A percentile compares a stretch with the other conserved stretches of the same genome.
Conservation (phyloP, 306 rosid species). For the Quercus engelmannii region DNA sequence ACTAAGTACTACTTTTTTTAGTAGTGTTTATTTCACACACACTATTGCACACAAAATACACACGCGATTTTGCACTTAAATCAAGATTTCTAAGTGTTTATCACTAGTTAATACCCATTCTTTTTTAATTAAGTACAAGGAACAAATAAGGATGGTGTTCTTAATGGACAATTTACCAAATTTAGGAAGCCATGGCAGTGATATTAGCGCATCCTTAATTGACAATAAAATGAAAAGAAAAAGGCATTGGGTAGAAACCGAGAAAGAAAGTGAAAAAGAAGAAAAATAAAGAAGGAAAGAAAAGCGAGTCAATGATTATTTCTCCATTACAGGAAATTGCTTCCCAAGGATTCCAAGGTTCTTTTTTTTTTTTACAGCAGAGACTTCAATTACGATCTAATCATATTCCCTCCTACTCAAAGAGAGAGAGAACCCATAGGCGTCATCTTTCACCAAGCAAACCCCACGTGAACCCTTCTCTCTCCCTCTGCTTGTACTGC, state of each 20-base stretch:
- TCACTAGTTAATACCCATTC: too few species aligned
- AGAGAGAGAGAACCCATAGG: conserved; percentile 1
- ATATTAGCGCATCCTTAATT: too few species aligned
- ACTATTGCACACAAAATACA: too few species aligned
- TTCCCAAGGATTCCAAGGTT: neutral
- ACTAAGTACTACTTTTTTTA: too few species aligned
- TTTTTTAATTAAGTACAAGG: too few species aligned
- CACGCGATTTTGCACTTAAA: too few species aligned
- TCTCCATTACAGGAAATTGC: conserved; percentile 20
- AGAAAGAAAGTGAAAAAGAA: neutral
- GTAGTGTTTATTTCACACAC: too few species aligned
- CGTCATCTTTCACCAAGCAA: conserved; percentile 40
- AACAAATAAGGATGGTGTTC: too few species aligned
- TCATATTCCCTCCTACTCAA: conserved; percentile 14
- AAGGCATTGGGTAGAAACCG: neutral
- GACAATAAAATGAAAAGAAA: neutral
- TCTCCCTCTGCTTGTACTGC: neutral
- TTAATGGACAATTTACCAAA: too few species aligned
- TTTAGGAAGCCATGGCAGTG: too few species aligned
- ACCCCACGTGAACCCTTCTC: conserved; percentile 29
- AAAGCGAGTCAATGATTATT: conserved; percentile 26
- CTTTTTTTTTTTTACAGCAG: conserved; percentile 23
- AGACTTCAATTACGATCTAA: conserved; percentile 41
- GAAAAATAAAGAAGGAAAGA: neutral
- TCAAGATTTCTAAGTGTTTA: too few species aligned